Conservation (phyloP, 768 basidiomycete species). For the Harrya chromipes region DNA sequence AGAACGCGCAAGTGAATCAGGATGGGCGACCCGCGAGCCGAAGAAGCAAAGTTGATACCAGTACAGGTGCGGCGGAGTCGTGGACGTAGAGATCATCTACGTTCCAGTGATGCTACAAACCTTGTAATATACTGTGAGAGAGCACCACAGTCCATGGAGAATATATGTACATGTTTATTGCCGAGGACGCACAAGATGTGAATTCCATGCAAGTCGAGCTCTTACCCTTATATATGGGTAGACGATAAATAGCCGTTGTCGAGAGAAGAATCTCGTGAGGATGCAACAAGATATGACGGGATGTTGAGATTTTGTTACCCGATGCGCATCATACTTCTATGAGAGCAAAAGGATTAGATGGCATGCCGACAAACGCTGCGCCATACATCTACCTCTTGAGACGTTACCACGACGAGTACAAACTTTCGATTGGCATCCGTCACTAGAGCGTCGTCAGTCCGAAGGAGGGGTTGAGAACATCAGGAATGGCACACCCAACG, state of each 20-base stretch:
- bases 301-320: not conserved
- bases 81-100: not conserved
- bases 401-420: slow-evolving; percentile 76
- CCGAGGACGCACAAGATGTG: not conserved
- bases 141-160: not conserved
- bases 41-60: not conserved
- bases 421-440: slow-evolving; percentile 82
- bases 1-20: not conserved
- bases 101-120: not conserved
- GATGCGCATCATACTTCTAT: slow-evolving; percentile 21
- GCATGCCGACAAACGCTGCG: not conserved
- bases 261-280: not conserved
- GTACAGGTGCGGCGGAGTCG: not conserved
- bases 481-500: slow-evolving; percentile 52
- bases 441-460: slow-evolving; percentile 44
- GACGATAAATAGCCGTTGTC: not conserved
- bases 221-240: too few relatives aligned
- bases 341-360: slow-evolving; percentile 15
- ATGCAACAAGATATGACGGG: not conserved
- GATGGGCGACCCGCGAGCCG: not conserved
- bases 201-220: slow-evolving; percentile 38
- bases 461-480: slow-evolving; percentile 29
- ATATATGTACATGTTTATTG: not conserved
- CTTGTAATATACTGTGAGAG: not conserved
- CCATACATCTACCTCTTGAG: slow-evolving; percentile 43